phyloP scores from a whole-genome alignment of 2,329 filamentous ascomycete genomes.

The Venturia pyrina region DNA sequence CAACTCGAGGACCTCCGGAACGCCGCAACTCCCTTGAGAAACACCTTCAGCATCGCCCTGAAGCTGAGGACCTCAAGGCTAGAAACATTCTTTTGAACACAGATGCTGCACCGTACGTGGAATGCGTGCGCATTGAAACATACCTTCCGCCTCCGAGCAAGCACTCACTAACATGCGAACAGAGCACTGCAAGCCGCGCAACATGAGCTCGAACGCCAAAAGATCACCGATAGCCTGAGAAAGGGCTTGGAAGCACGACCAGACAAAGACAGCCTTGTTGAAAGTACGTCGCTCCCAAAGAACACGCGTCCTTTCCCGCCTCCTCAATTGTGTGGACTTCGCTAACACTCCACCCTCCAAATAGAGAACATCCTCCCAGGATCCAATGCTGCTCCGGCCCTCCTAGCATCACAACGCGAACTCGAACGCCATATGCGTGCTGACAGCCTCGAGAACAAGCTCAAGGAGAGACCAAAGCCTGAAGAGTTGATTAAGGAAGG shows the following conservation, averaged over 20 bases:
- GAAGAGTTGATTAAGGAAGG: conserved; percentile 70
- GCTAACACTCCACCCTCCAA: neutral
- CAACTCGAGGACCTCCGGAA: conserved; percentile 39
- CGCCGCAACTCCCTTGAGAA: conserved; percentile 47
- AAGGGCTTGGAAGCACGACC: conserved; percentile 46
- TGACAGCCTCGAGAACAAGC: conserved; percentile 78
- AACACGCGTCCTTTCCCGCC: conserved; percentile 10
- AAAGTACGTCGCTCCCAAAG: conserved; percentile 47
- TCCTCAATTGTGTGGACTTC: neutral
- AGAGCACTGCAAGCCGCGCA: conserved; percentile 53
- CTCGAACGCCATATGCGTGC: conserved; percentile 81
- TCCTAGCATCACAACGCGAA: conserved; percentile 74
- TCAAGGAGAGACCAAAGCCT: conserved; percentile 65
- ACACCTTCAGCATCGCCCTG: conserved; percentile 38
- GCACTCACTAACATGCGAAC: neutral
- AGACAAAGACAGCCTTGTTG: conserved; percentile 65
- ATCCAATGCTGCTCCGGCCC: conserved; percentile 64
- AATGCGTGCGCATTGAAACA: neutral
- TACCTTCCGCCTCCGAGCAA: neutral
- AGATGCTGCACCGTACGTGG: conserved; percentile 52
- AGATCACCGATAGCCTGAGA: conserved; percentile 11
- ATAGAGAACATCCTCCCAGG: conserved; percentile 79
- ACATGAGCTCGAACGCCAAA: conserved; percentile 54
- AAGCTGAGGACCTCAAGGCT: conserved; percentile 54
- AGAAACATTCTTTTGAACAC: conserved; percentile 59